phyloP scores from a whole-genome alignment of 306 rosid species.

The Quercus ilex region DNA sequence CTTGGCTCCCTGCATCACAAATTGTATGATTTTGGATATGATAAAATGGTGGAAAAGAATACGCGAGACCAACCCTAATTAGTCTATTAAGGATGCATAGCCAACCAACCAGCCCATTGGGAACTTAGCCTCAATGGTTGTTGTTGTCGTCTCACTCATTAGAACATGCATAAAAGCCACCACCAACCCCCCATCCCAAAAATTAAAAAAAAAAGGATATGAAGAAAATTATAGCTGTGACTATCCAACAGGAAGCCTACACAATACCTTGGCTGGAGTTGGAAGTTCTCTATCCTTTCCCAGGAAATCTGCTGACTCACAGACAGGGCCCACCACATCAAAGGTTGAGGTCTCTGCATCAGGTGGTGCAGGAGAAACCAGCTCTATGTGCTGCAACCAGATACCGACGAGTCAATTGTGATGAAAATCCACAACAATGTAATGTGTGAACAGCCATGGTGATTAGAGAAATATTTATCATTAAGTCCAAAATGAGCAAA shows the following conservation, averaged over 20 bases:
- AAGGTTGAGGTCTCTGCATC: constrained; percentile 39
- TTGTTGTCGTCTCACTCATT: no score
- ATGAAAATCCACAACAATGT: background rate
- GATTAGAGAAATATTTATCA: background rate
- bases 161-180: no score
- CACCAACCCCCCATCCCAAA: background rate
- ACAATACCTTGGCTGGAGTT: constrained; percentile 41
- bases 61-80: no score
- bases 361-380: constrained; percentile 70
- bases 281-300: constrained; percentile 59
- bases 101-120: no score
- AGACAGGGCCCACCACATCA: constrained; percentile 66
- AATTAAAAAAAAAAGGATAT: background rate
- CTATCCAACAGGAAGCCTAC: background rate
- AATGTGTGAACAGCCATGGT: background rate
- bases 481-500: background rate
- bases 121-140: no score
- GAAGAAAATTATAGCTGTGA: background rate
- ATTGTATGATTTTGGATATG: no score
- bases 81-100: no score
- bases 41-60: no score
- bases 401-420: constrained; percentile 5
- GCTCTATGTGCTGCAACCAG: constrained; percentile 81
- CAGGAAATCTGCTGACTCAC: constrained; percentile 65
- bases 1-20: no score